Conservation (phyloP, 225 moss, liverwort and hornwort genomes). For the Polytrichum formosum region DNA sequence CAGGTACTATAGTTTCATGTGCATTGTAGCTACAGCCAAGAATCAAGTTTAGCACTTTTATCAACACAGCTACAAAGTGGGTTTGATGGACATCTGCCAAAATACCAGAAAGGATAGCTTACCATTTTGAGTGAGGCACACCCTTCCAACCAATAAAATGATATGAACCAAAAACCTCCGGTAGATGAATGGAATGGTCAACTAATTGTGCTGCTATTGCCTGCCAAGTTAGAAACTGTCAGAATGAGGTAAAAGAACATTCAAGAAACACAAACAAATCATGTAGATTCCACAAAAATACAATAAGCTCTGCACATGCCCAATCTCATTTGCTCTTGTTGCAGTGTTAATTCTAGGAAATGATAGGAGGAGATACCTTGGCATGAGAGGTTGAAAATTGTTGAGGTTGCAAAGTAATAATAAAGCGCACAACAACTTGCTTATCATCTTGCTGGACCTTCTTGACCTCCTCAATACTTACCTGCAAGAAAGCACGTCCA, state of each 20-base stretch:
- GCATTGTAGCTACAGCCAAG: neutral
- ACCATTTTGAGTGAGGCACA: slow-evolving; percentile 40
- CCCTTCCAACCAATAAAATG: slow-evolving; percentile 69
- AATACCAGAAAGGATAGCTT: slow-evolving; percentile 1
- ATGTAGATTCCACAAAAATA: neutral
- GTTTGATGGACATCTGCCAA: neutral
- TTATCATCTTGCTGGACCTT: slow-evolving; percentile 22
- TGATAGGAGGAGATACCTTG: slow-evolving; percentile 18
- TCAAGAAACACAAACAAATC: neutral
- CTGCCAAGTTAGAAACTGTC: slow-evolving; percentile 25
- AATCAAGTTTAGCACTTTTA: neutral
- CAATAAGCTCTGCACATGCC: neutral
- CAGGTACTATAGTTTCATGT: neutral
- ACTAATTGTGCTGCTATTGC: slow-evolving; percentile 54
- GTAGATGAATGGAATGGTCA: slow-evolving; percentile 48
- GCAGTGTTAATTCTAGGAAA: slow-evolving; percentile 1
- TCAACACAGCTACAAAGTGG: neutral
- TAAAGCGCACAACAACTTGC: slow-evolving; percentile 42
- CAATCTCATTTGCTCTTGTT: neutral
- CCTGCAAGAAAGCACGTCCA: slow-evolving; percentile 14
- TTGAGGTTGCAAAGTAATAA: slow-evolving; percentile 31
- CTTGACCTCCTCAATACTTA: slow-evolving; percentile 26
- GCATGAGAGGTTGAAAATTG: slow-evolving; percentile 37
- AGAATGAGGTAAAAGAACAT: neutral
- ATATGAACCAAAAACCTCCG: slow-evolving; percentile 67